Percentiles rank a stretch among this genome's conserved stretches.
Evolutionary conservation across 306 rosid species (phyloP).

Genomic region (Echinosophora koreensis): DNA sequence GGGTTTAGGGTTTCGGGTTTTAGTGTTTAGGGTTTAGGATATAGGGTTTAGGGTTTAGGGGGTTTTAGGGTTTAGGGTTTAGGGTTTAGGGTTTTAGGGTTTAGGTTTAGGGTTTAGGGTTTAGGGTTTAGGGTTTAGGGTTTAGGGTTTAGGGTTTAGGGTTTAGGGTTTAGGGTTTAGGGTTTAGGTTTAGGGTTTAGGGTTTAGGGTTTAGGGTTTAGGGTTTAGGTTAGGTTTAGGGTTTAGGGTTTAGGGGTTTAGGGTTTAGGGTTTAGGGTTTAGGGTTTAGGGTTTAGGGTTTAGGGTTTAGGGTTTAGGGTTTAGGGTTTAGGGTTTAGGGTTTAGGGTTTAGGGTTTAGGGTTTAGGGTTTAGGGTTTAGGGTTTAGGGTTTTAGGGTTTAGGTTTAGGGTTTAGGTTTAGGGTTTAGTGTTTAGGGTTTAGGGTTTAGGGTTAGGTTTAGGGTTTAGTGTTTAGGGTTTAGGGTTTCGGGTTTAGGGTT

Average conservation of each 20-base stretch:
- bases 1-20: too few species aligned
- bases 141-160: constrained; percentile 21
- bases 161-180: constrained; percentile 28
- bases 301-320: constrained; percentile 9
- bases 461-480: background rate
- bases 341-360: background rate
- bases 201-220: constrained; percentile 21
- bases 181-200: constrained; percentile 8
- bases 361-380: constrained; percentile 7
- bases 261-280: constrained; percentile 8
- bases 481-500: background rate
- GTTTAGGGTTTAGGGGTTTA: constrained; percentile 20
- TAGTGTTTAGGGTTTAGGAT: constrained; percentile 16
- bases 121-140: constrained; percentile 13
- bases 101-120: background rate
- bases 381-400: background rate
- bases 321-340: background rate
- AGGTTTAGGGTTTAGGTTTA: background rate
- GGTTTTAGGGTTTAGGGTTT: constrained; percentile 9
- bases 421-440: constrained; percentile 20
- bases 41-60: constrained; percentile 21
- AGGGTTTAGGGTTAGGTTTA: background rate
- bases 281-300: constrained; percentile 22
- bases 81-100: constrained; percentile 13
- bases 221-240: constrained; percentile 24